phyloP scores from a whole-genome alignment of 1,139 yeast genomes.

The Magnusiomyces ingens region DNA sequence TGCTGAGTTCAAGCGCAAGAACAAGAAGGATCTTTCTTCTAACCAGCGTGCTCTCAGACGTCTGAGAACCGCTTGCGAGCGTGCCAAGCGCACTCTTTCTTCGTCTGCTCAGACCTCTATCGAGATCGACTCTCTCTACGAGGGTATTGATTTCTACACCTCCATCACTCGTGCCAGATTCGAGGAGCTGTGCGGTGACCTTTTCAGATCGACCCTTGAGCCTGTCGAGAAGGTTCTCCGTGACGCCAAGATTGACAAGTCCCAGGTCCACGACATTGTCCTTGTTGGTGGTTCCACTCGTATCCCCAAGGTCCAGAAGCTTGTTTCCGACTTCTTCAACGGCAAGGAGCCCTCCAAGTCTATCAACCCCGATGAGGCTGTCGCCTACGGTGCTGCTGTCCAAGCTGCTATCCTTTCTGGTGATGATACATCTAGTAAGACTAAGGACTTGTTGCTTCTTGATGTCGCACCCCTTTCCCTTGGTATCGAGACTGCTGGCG shows the following conservation, averaged over 20 bases:
- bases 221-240: conserved; percentile 98
- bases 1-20: conserved; percentile 94
- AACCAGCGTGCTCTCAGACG: conserved; percentile 97
- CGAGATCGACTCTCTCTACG: conserved; percentile 94
- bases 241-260: conserved; percentile 88
- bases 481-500: conserved; percentile 94
- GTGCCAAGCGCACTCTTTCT: conserved; percentile 98
- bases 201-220: conserved; percentile 92
- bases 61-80: conserved; percentile 98
- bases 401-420: conserved; percentile 92
- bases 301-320: conserved; percentile 98
- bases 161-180: conserved; percentile 98
- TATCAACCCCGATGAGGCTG: conserved; percentile 45
- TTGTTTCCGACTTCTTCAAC: conserved; percentile 95
- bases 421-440: conserved; percentile 63
- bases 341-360: conserved; percentile 50
- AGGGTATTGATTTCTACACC: conserved; percentile 95
- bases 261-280: conserved; percentile 90
- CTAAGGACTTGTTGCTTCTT: conserved; percentile 74
- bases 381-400: conserved; percentile 93
- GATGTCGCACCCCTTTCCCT: conserved; percentile 85
- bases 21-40: conserved; percentile 82
- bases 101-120: conserved; percentile 94
- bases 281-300: conserved; percentile 99
- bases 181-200: conserved; percentile 93